Base-by-base conservation (phyloP, 2,329 filamentous ascomycete species). In the Pyrenophora teres region DNA sequence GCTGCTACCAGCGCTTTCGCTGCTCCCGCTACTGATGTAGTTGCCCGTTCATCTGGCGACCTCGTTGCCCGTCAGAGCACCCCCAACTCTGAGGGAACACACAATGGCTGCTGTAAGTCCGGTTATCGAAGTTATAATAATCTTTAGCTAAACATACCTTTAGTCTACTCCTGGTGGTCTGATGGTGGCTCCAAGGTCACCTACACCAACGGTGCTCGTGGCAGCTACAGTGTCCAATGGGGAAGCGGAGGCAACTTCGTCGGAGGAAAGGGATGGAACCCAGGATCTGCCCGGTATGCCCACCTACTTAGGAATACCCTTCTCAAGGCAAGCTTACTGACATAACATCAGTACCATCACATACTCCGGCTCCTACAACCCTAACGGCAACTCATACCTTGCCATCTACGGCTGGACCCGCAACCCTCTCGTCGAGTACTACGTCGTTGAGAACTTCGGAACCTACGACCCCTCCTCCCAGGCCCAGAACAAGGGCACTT, bases 181-280 rank as follows among this genome's bases (percentile, higher is more conserved):
- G 82, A 85, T 52, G 78, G 79, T 25, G 74, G 70, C n/a, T 77
- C 73, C 32, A 65, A 72, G 36, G 79, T 81, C 6, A 79, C 74
- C 33, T 86, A 85, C 74, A 82, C 78, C 64, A 85, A 84, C 69
- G 78, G 76, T 16, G 67, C 70, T 4, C 78, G 69, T 16, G 82
- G 83, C 19, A 67, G 70, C 53, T 84, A 83, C 75, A 78, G 74
- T 55, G 73, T 81, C 6, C 71, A 45, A 4, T 85, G 82, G 82
- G 70, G 72, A 42, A 74, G 70, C 30, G 79, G 76, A 59, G 81
- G 80, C 30, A 82, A 84, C 74, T 80, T 83, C 39, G 81, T 83
- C 27, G 80, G 75, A 51, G 83, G 83, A 27, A 85, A 84, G 70
- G 83, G 83, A 33, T 85, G 82, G 81, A 78, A 78, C 49, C 77